Conservation (phyloP, 192 early-diverging fungal species). For the Coemansia sp. region DNA sequence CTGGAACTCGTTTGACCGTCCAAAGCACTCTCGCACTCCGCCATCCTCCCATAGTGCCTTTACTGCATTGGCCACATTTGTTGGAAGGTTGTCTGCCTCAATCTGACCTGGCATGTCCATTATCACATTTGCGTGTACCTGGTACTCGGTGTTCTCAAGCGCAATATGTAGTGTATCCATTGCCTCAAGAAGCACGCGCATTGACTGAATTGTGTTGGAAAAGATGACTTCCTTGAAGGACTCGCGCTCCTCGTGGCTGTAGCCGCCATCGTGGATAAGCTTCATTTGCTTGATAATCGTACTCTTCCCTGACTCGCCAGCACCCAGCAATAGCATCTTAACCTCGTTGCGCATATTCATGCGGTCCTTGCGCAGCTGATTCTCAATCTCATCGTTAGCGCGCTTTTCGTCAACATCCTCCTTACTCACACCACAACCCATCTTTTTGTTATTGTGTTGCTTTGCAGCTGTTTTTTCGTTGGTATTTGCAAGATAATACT, state of each 20-base stretch:
- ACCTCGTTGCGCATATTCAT: conserved; percentile 82
- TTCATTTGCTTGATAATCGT: conserved; percentile 99
- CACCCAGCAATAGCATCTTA: conserved; percentile 92
- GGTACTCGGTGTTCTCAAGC: conserved; percentile 67
- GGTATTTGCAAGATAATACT: not conserved
- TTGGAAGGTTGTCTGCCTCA: conserved; percentile 81
- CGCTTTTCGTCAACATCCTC: conserved; percentile 84
- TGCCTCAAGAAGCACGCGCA: conserved; percentile 93
- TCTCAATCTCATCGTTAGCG: conserved; percentile 89
- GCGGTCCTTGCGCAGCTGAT: conserved; percentile 80
- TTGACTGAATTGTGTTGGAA: conserved; percentile 92
- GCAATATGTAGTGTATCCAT: conserved; percentile 84
- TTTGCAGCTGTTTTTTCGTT: not conserved
- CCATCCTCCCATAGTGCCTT: conserved; percentile 80
- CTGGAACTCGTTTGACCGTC: conserved; percentile 87
- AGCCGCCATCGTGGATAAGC: conserved; percentile 94
- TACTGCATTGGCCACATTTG: conserved; percentile 77
- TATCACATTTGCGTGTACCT: conserved; percentile 69
- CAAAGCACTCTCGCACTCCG: conserved; percentile 80
- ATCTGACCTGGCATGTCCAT: conserved; percentile 82
- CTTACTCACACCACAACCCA: conserved; percentile 87
- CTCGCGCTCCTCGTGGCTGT: conserved; percentile 83
- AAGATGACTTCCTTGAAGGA: conserved; percentile 96
- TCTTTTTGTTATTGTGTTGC: conserved; percentile 36
- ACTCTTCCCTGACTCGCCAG: conserved; percentile 96